Evolutionary conservation across 768 basidiomycete genomes (phyloP).

Genomic region (Filobasidium wieringae): DNA sequence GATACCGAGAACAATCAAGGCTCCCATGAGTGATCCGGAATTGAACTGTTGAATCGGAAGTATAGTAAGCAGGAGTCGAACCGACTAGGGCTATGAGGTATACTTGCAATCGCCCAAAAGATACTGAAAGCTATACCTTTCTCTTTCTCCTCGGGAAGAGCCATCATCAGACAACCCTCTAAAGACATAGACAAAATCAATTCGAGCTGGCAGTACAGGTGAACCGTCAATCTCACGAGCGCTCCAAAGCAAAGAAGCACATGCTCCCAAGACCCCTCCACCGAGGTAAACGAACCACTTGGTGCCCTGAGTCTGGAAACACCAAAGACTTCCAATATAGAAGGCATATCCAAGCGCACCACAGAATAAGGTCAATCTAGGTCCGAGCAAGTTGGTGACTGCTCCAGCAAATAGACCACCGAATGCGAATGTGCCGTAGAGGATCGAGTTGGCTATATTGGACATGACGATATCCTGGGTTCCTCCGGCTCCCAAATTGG

Average conservation of each 20-base stretch:
- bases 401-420: conserved; percentile 42
- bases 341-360: conserved; percentile 66
- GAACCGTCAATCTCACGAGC: conserved; percentile 10
- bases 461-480: conserved; percentile 41
- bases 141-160: conserved; percentile 50
- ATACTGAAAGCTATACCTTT: conserved; percentile 48
- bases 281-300: conserved; percentile 46
- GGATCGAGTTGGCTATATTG: conserved; percentile 42
- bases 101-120: conserved; percentile 44
- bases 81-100: neutral
- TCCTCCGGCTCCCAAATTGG: conserved; percentile 13
- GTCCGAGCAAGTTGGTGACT: conserved; percentile 58
- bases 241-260: conserved; percentile 49
- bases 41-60: too few species aligned
- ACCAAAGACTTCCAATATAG: conserved; percentile 45
- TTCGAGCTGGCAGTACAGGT: neutral
- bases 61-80: too few species aligned
- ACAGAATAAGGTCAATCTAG: conserved; percentile 57
- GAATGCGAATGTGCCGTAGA: conserved; percentile 44
- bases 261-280: conserved; percentile 47
- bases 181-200: conserved; percentile 18
- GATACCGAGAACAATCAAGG: conserved; percentile 58
- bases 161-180: conserved; percentile 49
- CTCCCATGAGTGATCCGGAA: conserved; percentile 57
- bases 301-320: conserved; percentile 41